phyloP scores from a whole-genome alignment of 2,329 filamentous ascomycete genomes.

The Pestalotiopsis sp. region DNA sequence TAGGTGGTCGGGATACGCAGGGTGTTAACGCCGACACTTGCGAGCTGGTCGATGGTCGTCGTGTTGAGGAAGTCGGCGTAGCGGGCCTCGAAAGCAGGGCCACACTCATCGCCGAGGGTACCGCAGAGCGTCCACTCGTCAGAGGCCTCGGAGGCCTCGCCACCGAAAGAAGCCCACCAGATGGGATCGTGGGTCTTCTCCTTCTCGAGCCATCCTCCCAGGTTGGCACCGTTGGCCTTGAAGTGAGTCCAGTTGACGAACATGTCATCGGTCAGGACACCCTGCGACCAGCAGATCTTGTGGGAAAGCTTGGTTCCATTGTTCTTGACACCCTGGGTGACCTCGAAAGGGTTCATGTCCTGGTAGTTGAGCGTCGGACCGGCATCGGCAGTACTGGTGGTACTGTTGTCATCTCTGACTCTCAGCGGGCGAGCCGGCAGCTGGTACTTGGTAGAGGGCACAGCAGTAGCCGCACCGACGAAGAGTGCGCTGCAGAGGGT shows the following conservation, averaged over 20 bases:
- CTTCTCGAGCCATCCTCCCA: conserved; percentile 4
- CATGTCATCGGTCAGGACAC: neutral
- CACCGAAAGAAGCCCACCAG: conserved; percentile 1
- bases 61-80: conserved; percentile 33
- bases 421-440: neutral
- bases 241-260: conserved; percentile 6
- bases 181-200: conserved; percentile 5
- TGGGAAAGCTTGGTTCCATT: neutral
- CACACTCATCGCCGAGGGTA: conserved; percentile 30
- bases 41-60: conserved; percentile 34
- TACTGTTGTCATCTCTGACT: neutral
- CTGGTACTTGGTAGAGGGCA: neutral
- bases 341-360: conserved; percentile 6
- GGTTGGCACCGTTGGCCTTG: conserved; percentile 8
- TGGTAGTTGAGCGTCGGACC: neutral
- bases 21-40: conserved; percentile 31
- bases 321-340: neutral
- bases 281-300: conserved; percentile 5
- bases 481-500: neutral
- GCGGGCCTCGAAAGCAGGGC: conserved; percentile 29
- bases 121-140: conserved; percentile 39
- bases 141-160: conserved; percentile 16
- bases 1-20: conserved; percentile 39
- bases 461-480: neutral
- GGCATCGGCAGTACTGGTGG: neutral